These are phyloP conservation scores for Eucalyptus virginea DNA, from an alignment of 345 rosid species.

Conservation along the genomic window DNA sequence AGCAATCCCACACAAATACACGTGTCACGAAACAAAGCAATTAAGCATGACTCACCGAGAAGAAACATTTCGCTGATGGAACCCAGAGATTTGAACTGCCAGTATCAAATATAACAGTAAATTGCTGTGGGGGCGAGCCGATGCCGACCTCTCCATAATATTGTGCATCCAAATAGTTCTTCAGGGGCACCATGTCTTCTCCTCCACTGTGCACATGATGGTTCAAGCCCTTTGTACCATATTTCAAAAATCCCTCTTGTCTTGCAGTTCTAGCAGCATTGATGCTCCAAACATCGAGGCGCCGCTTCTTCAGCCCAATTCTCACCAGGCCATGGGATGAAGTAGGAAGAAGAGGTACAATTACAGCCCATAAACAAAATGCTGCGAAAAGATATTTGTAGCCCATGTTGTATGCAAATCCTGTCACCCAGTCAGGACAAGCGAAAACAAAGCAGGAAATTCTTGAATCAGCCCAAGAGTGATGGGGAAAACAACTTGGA, in stretches of 20 bases:
- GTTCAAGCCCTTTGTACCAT: neutral
- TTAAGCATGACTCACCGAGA: conserved; percentile 34
- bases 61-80: conserved; percentile 65
- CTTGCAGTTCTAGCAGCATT: conserved; percentile 25
- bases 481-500: neutral
- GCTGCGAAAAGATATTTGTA: conserved; percentile 3
- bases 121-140: conserved; percentile 68
- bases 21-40: neutral
- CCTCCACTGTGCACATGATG: neutral
- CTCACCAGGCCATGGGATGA: conserved; percentile 36
- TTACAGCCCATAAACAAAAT: conserved; percentile 28
- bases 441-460: neutral
- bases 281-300: conserved; percentile 21
- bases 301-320: conserved; percentile 56
- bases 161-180: conserved; percentile 65
- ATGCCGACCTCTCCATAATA: conserved; percentile 67
- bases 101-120: conserved; percentile 69
- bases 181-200: conserved; percentile 42
- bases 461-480: neutral
- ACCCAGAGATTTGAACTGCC: conserved; percentile 92
- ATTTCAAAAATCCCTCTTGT: neutral
- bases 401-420: conserved; percentile 14
- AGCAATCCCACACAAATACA: neutral
- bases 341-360: conserved; percentile 32
- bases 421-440: conserved; percentile 11